These are phyloP conservation scores for Cutaneotrichosporon sp. DNA, from an alignment of 1,284 basidiomycete species.

Conservation along the genomic window DNA sequence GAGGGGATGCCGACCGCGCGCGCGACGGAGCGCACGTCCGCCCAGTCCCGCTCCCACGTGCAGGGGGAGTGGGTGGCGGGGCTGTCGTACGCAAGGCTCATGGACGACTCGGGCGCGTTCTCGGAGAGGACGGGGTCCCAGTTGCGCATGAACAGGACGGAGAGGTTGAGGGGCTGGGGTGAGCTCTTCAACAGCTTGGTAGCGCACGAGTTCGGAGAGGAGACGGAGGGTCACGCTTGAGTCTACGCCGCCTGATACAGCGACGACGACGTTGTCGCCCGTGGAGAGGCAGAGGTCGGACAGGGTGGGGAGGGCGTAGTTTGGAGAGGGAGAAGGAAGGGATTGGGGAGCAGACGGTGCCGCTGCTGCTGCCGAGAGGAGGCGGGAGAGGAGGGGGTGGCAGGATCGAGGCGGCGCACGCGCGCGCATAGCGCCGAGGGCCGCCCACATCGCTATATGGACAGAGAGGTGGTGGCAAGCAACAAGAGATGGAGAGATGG, in stretches of 20 bases:
- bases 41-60: slow-evolving; percentile 95
- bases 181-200: not conserved
- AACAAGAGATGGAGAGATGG: not conserved
- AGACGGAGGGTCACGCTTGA: slow-evolving; percentile 80
- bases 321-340: not conserved
- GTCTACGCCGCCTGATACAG: slow-evolving; percentile 96
- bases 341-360: not conserved
- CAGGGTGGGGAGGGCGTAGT: slow-evolving; percentile 27
- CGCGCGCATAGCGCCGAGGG: not conserved
- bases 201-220: slow-evolving; percentile 65
- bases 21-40: slow-evolving; percentile 82
- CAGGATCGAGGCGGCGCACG: not conserved
- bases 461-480: not conserved
- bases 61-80: slow-evolving; percentile 75
- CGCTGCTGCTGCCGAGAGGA: not conserved
- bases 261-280: slow-evolving; percentile 74
- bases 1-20: slow-evolving; percentile 63
- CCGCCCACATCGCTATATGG: not conserved
- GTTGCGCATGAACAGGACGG: slow-evolving; percentile 92
- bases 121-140: slow-evolving; percentile 65
- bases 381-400: not conserved
- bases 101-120: not conserved
- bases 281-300: slow-evolving; percentile 45
- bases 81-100: slow-evolving; percentile 14
- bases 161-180: slow-evolving; percentile 72